Percentiles rank a stretch among this genome's conserved stretches.
These are phyloP conservation scores for Nelumbo lutea DNA, from an alignment of 164 flowering plant genomes.

Conservation along the genomic window DNA sequence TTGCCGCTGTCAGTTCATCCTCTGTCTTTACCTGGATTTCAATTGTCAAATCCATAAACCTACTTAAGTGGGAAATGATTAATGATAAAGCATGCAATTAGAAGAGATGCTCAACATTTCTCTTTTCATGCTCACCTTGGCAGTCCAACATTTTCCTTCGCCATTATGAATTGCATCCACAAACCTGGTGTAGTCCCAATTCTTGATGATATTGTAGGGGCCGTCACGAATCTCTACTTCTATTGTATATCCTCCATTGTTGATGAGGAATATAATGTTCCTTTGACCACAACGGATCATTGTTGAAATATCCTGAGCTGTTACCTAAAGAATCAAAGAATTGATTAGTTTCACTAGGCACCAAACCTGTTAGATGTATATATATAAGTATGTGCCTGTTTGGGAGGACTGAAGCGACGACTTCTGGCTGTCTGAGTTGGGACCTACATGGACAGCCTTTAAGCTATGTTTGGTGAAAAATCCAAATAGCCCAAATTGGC, in stretches of 20 bases:
- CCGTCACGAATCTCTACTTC: constrained; percentile 74
- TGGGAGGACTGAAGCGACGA: too few relatives aligned
- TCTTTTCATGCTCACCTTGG: constrained; percentile 37
- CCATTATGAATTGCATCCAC: constrained; percentile 62
- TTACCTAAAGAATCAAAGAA: constrained; percentile 34
- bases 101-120: background rate
- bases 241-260: constrained; percentile 66
- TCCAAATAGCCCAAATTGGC: too few relatives aligned
- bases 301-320: constrained; percentile 66
- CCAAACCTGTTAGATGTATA: background rate
- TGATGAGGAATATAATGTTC: constrained; percentile 54
- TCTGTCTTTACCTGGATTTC: constrained; percentile 55
- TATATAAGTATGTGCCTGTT: background rate
- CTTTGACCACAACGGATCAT: constrained; percentile 58
- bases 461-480: too few relatives aligned
- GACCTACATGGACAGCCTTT: too few relatives aligned
- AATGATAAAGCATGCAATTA: background rate
- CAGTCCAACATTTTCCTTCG: constrained; percentile 68
- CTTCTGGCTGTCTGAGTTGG: too few relatives aligned
- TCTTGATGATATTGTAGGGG: constrained; percentile 65
- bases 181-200: constrained; percentile 59
- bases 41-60: constrained; percentile 1
- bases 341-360: background rate
- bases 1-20: constrained; percentile 60
- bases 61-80: background rate